phyloP scores from a whole-genome alignment of 352 stramenopile genomes.

The Aphanomyces stellatus region DNA sequence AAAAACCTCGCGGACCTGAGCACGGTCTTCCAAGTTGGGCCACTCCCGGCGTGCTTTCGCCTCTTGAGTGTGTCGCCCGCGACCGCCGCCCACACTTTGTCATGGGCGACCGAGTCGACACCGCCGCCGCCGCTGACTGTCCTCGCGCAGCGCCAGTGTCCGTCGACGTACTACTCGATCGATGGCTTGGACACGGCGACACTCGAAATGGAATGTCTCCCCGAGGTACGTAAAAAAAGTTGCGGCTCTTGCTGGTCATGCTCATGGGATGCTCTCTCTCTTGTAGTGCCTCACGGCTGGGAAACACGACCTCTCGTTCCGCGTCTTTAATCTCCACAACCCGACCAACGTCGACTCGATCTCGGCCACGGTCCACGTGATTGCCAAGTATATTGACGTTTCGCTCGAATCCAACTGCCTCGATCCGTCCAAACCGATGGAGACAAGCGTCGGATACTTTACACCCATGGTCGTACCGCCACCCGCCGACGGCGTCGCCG shows the following conservation, averaged over 20 bases:
- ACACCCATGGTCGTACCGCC: slow-evolving; percentile 65
- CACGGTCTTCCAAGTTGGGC: slow-evolving; percentile 50
- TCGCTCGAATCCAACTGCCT: slow-evolving; percentile 63
- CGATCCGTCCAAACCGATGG: neutral
- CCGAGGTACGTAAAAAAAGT: slow-evolving; percentile 15
- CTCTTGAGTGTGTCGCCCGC: slow-evolving; percentile 35
- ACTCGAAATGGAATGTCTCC: slow-evolving; percentile 9
- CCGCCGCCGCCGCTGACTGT: neutral
- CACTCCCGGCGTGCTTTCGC: slow-evolving; percentile 42
- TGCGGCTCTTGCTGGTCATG: too few species aligned
- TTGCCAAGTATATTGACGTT: slow-evolving; percentile 78
- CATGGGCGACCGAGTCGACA: neutral
- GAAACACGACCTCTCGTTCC: slow-evolving; percentile 45
- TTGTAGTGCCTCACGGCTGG: slow-evolving; percentile 28
- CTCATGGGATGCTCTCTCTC: neutral
- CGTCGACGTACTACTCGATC: neutral
- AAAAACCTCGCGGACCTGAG: slow-evolving; percentile 61
- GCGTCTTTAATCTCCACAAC: slow-evolving; percentile 71
- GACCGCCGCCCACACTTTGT: neutral
- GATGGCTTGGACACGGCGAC: neutral
- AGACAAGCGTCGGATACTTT: slow-evolving; percentile 51
- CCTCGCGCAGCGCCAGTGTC: neutral
- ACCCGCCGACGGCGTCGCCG: slow-evolving; percentile 33
- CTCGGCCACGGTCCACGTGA: slow-evolving; percentile 53
- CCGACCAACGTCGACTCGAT: slow-evolving; percentile 70